Percentiles rank a stretch among this genome's conserved stretches.
phyloP scores from a whole-genome alignment of 2,329 filamentous ascomycete species.

The Penicillium sp. region DNA sequence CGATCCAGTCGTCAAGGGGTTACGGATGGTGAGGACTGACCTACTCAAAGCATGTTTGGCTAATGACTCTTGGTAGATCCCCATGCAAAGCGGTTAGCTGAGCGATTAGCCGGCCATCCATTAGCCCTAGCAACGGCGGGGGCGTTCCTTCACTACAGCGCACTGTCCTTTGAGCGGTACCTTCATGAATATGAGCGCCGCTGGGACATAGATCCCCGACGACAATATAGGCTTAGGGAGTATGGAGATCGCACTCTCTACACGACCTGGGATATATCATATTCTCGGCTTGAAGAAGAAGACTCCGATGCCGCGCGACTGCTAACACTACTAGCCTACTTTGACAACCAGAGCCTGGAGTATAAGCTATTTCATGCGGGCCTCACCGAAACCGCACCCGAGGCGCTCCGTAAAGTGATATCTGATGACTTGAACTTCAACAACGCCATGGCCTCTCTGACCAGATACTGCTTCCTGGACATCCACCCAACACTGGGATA shows the following conservation, averaged over 20 bases:
- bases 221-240: background rate
- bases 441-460: background rate
- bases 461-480: background rate
- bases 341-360: background rate
- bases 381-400: background rate
- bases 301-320: background rate
- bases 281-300: background rate
- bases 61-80: too few relatives aligned
- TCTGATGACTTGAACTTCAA: background rate
- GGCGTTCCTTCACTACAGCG: background rate
- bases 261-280: background rate
- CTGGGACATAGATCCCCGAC: background rate
- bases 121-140: background rate
- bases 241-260: background rate
- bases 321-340: background rate
- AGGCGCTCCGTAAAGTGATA: background rate
- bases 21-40: background rate
- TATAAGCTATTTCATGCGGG: background rate
- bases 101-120: conserved; percentile 1
- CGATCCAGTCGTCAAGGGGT: background rate
- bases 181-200: background rate
- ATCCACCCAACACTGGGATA: background rate
- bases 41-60: too few relatives aligned
- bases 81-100: background rate
- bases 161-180: background rate